phyloP scores from a whole-genome alignment of 768 basidiomycete genomes.

The Amanita thiersii region DNA sequence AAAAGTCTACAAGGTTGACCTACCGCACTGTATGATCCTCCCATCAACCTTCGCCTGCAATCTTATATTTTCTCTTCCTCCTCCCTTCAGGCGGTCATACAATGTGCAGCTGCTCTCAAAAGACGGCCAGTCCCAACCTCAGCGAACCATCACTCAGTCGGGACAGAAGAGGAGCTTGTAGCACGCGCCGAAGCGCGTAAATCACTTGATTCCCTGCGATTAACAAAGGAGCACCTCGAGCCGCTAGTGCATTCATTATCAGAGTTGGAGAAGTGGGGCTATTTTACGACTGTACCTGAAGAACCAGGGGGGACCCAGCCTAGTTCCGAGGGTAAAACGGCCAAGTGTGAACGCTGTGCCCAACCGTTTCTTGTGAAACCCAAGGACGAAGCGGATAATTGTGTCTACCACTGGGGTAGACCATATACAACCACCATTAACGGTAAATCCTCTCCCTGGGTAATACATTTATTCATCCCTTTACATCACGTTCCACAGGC shows the following conservation, averaged over 20 bases:
- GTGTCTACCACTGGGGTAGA: constrained; percentile 81
- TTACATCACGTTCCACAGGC: constrained; percentile 32
- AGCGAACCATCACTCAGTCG: constrained; percentile 62
- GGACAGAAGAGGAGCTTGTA: constrained; percentile 59
- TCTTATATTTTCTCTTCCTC: constrained; percentile 9
- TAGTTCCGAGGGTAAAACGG: constrained; percentile 49
- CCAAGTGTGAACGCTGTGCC: constrained; percentile 75
- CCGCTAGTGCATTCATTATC: constrained; percentile 50
- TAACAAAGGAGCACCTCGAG: constrained; percentile 47
- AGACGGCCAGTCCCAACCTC: constrained; percentile 46
- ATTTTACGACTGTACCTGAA: constrained; percentile 58
- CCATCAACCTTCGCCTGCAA: neutral
- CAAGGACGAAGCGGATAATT: constrained; percentile 48
- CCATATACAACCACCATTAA: constrained; percentile 51
- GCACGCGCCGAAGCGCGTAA: constrained; percentile 49
- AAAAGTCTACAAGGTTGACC: constrained; percentile 63
- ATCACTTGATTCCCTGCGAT: constrained; percentile 39
- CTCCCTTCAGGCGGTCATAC: constrained; percentile 36
- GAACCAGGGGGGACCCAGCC: constrained; percentile 60
- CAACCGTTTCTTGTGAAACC: constrained; percentile 62
- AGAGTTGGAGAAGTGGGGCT: constrained; percentile 60
- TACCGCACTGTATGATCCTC: constrained; percentile 65
- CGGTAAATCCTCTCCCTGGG: constrained; percentile 35
- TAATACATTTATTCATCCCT: constrained; percentile 2
- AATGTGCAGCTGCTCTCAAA: constrained; percentile 41